Evolutionary conservation across 2,329 filamentous ascomycete genomes (phyloP).

Genomic region (Ophiostoma quercus): DNA sequence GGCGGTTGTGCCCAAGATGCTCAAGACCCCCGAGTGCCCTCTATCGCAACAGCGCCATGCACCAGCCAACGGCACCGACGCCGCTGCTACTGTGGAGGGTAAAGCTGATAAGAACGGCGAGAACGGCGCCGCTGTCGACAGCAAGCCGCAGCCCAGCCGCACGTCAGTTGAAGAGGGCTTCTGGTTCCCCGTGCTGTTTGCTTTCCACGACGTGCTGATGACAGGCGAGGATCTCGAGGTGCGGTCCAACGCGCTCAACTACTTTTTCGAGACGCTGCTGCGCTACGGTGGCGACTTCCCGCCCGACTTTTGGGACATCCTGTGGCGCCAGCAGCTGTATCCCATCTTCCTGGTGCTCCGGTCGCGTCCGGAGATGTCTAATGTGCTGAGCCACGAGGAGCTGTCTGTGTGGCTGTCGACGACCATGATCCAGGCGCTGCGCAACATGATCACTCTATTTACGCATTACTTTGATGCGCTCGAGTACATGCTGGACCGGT

Average conservation of each 20-base stretch:
- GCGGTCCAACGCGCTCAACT: conserved; percentile 81
- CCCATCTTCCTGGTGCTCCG: conserved; percentile 98
- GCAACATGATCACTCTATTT: conserved; percentile 98
- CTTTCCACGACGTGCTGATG: conserved; percentile 98
- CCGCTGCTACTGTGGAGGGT: conserved; percentile 37
- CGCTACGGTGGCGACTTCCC: conserved; percentile 88
- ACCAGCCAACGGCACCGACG: conserved; percentile 8
- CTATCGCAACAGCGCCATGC: conserved; percentile 53
- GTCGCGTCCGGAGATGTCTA: conserved; percentile 92
- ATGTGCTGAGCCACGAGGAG: conserved; percentile 92
- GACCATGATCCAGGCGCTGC: conserved; percentile 96
- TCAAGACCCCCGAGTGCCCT: conserved; percentile 91
- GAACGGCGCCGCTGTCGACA: conserved; percentile 31
- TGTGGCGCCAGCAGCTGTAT: conserved; percentile 94
- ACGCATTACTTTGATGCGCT: conserved; percentile 96
- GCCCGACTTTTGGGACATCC: conserved; percentile 93
- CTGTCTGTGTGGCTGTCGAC: conserved; percentile 97
- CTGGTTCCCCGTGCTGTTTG: conserved; percentile 97
- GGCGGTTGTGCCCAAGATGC: conserved; percentile 88
- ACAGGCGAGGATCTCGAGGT: conserved; percentile 98
- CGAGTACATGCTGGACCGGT: conserved; percentile 97
- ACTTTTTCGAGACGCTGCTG: conserved; percentile 91
- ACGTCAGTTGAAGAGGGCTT: conserved; percentile 95
- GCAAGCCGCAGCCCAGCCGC: conserved; percentile 51
- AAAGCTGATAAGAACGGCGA: conserved; percentile 35